Conservation (phyloP, 768 basidiomycete genomes). For the Asterophora parasitica region DNA sequence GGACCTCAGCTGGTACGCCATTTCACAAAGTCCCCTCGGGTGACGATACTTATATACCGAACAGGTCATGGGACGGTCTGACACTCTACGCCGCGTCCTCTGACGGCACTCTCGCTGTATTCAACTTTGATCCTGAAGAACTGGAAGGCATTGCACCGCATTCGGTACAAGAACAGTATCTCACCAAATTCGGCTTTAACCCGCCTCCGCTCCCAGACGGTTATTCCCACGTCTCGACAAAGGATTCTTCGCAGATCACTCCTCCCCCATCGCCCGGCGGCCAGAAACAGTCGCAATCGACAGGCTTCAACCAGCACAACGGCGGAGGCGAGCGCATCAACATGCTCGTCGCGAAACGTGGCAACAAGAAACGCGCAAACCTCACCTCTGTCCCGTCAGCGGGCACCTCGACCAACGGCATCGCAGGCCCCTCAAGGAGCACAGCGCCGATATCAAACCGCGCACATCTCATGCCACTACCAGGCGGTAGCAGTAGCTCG, state of each 20-base stretch:
- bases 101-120: slow-evolving; percentile 89
- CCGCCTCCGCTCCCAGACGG: slow-evolving; percentile 65
- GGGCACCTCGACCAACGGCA: slow-evolving; percentile 13
- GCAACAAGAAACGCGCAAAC: slow-evolving; percentile 54
- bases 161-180: slow-evolving; percentile 70
- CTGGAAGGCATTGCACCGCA: slow-evolving; percentile 76
- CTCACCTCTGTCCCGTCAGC: slow-evolving; percentile 25
- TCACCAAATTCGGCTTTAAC: slow-evolving; percentile 75
- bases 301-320: slow-evolving; percentile 26
- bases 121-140: slow-evolving; percentile 77
- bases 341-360: slow-evolving; percentile 70
- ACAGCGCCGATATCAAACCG: slow-evolving; percentile 31
- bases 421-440: slow-evolving; percentile 18
- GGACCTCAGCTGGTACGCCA: slow-evolving; percentile 86
- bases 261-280: slow-evolving; percentile 45
- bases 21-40: neutral
- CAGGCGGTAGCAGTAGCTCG: slow-evolving; percentile 27
- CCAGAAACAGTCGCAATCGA: slow-evolving; percentile 25
- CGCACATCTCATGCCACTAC: slow-evolving; percentile 28
- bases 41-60: slow-evolving; percentile 1
- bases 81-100: slow-evolving; percentile 93
- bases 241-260: slow-evolving; percentile 28
- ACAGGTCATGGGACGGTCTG: slow-evolving; percentile 88
- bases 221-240: slow-evolving; percentile 50
- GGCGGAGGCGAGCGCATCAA: slow-evolving; percentile 59